phyloP scores from a whole-genome alignment of 2,329 filamentous ascomycete genomes.

The Botrytis elliptica region DNA sequence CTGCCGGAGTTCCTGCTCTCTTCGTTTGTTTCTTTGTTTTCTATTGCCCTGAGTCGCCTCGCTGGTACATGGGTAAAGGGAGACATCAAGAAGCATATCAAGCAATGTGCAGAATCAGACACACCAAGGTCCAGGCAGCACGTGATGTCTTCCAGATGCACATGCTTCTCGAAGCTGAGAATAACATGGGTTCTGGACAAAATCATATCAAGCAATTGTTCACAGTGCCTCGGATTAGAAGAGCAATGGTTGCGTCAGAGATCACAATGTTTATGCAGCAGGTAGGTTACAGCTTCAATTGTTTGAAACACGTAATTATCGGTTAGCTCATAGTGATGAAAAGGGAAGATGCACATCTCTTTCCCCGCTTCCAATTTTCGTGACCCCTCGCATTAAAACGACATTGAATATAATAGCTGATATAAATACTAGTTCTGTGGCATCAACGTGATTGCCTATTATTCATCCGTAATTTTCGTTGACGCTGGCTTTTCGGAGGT shows the following conservation, averaged over 20 bases:
- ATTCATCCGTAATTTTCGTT: slow-evolving; percentile 60
- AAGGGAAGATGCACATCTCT: not conserved
- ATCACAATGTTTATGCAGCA: slow-evolving; percentile 66
- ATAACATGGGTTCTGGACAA: slow-evolving; percentile 49
- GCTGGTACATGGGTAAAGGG: slow-evolving; percentile 52
- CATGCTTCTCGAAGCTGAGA: slow-evolving; percentile 57
- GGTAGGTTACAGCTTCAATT: not conserved
- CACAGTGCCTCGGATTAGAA: slow-evolving; percentile 48
- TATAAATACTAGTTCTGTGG: slow-evolving; percentile 43
- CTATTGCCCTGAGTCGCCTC: slow-evolving; percentile 48
- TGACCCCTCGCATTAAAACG: not conserved
- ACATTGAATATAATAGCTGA: not conserved
- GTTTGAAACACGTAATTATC: not conserved
- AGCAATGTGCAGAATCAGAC: slow-evolving; percentile 49
- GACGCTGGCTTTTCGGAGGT: slow-evolving; percentile 52
- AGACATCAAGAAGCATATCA: slow-evolving; percentile 49
- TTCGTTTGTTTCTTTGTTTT: slow-evolving; percentile 50
- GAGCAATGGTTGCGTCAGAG: slow-evolving; percentile 56
- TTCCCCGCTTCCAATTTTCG: not conserved
- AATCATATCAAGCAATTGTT: slow-evolving; percentile 57
- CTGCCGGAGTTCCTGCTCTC: slow-evolving; percentile 61
- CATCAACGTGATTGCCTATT: slow-evolving; percentile 59
- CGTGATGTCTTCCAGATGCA: slow-evolving; percentile 58
- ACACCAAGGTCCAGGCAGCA: slow-evolving; percentile 53
- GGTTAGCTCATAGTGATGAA: not conserved